Evolutionary conservation across 768 basidiomycete genomes (phyloP), one percentile per base, ranked within the genome.

Genomic region (Rhodotorula graminis): DNA sequence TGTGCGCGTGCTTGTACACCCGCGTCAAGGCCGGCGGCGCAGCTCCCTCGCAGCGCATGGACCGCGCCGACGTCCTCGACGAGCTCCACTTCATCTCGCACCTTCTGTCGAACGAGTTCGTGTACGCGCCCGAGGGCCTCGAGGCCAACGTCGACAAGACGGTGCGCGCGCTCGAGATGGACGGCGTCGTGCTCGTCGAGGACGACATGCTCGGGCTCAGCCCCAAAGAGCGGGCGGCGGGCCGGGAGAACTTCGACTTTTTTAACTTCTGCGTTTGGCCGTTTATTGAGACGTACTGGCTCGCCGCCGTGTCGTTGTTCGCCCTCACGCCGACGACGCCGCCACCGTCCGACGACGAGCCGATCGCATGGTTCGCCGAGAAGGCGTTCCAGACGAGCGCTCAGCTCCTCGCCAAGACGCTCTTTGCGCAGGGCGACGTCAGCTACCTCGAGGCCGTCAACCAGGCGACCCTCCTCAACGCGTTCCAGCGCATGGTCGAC

Each of bases 21-120:
- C 49, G 53, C 27, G 74, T 78, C 64, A 78, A 77, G 64, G 71
- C 70, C 1, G 71, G 73, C 44, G 71, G 70, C 2, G 67, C 68
- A 0, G 69, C 72, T 2, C 58, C 62, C 0, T 63, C 71, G 15
- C 76, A 77, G 69, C 66, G 70, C 18, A 70, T 78, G 56, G 44
- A 64, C 33, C 62, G 66, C 19, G 27, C 19, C n/a, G 60, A 70
- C 10, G 33, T 67, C 21, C 57, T 76, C 23, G 21, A 29, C 25
- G 76, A 78, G 60, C 64, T 72, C 31, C 58, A 67, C 16, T 78
- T 77, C 71, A 53, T 78, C 31, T 74, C 72, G 50, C 67, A 72
- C 27, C 67, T 78, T 10, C 72, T 78, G 25, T 69, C 70, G 55
- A 73, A 76, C 71, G 78, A 78, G 75, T 78, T 78, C 31, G 73